Evolutionary conservation across 2,329 filamentous ascomycete species (phyloP).

Genomic region (Aureobasidium sp.): DNA sequence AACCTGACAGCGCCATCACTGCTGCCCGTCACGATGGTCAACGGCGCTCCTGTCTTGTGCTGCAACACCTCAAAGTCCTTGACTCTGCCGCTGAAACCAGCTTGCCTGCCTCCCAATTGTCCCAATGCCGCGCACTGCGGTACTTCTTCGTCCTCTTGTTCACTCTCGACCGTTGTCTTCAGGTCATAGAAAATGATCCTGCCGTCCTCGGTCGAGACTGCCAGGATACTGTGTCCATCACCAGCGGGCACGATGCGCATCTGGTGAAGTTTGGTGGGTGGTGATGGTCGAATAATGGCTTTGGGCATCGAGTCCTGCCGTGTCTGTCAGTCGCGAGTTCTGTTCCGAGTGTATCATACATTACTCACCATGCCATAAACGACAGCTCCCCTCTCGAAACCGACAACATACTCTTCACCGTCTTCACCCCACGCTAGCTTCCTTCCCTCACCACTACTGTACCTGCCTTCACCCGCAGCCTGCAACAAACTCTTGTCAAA

Average conservation of each 20-base stretch:
- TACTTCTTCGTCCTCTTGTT: slow-evolving; percentile 35
- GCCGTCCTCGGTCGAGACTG: slow-evolving; percentile 85
- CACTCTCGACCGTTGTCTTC: slow-evolving; percentile 38
- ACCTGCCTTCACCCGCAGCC: slow-evolving; percentile 68
- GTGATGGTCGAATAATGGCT: slow-evolving; percentile 62
- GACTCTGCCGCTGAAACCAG: slow-evolving; percentile 62
- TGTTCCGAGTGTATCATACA: slow-evolving; percentile 20
- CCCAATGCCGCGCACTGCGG: slow-evolving; percentile 51
- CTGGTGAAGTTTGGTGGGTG: slow-evolving; percentile 75
- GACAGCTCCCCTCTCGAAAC: slow-evolving; percentile 76
- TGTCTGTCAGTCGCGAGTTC: background rate
- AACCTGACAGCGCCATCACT: slow-evolving; percentile 81
- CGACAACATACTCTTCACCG: slow-evolving; percentile 79
- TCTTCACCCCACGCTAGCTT: slow-evolving; percentile 72
- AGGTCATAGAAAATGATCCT: slow-evolving; percentile 78
- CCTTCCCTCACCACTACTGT: slow-evolving; percentile 73
- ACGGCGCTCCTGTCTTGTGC: slow-evolving; percentile 32
- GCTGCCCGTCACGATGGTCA: slow-evolving; percentile 64
- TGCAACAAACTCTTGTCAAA: slow-evolving; percentile 68
- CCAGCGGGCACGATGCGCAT: slow-evolving; percentile 60
- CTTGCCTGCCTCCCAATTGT: slow-evolving; percentile 67
- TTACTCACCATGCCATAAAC: slow-evolving; percentile 67
- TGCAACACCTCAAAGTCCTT: slow-evolving; percentile 76
- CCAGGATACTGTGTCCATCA: slow-evolving; percentile 47
- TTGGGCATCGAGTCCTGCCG: slow-evolving; percentile 64